A percentile compares a stretch with the other conserved stretches of the same genome.
Conservation (phyloP, 306 rosid genomes). For the Fragaria iinumae region DNA sequence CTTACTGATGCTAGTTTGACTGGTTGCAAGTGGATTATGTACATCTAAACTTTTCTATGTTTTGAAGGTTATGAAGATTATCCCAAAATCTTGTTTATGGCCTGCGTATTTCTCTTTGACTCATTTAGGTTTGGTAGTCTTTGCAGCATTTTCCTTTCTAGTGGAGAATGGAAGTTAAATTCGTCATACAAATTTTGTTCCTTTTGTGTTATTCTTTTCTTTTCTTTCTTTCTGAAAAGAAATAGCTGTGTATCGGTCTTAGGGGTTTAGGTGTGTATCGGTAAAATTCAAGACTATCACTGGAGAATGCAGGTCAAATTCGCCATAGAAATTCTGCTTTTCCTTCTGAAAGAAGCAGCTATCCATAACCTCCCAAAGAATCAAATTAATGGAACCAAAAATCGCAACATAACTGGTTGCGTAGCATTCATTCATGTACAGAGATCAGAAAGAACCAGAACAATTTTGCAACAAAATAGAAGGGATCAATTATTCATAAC, state of each 20-base stretch:
- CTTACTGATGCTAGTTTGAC: not conserved
- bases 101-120: not conserved
- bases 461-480: not conserved
- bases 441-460: not conserved
- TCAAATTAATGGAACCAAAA: slow-evolving; percentile 9
- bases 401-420: slow-evolving; percentile 35
- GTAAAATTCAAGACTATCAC: not conserved
- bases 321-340: not conserved
- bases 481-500: slow-evolving; percentile 23
- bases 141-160: not conserved
- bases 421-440: slow-evolving; percentile 19
- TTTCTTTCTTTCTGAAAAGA: not conserved
- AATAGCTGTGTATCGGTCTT: not conserved
- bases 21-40: no score
- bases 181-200: no score
- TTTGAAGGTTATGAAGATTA: not conserved
- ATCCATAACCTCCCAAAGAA: slow-evolving; percentile 1
- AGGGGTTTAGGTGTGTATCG: not conserved
- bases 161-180: no score
- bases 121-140: not conserved
- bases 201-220: no score
- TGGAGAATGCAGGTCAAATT: not conserved
- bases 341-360: not conserved
- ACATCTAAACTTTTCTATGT: not conserved
- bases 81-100: not conserved